Percentiles rank a stretch among this genome's conserved stretches.
Evolutionary conservation across 2,329 filamentous ascomycete species (phyloP).

Genomic region (Pestalotiopsis sp.): DNA sequence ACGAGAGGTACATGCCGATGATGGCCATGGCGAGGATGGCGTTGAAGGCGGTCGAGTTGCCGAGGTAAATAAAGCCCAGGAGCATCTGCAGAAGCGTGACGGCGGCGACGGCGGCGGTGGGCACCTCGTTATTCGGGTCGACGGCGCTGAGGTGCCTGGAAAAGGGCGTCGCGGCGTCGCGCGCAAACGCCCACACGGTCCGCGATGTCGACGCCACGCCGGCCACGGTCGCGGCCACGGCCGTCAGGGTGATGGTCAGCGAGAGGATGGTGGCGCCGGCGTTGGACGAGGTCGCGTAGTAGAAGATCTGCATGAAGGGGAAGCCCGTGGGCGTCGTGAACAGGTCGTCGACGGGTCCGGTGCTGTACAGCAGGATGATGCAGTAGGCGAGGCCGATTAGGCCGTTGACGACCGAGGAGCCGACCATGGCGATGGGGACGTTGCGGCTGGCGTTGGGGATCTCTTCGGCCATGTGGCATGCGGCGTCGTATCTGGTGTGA

Average conservation of each 20-base stretch:
- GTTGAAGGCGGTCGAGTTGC: constrained; percentile 46
- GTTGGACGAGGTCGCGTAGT: constrained; percentile 28
- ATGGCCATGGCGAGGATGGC: constrained; percentile 39
- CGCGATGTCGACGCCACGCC: constrained; percentile 31
- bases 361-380: constrained; percentile 45
- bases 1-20: constrained; percentile 48
- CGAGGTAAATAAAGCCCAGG: constrained; percentile 46
- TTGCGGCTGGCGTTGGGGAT: constrained; percentile 35
- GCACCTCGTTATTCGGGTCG: constrained; percentile 35
- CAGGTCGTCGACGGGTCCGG: constrained; percentile 40
- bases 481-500: constrained; percentile 33
- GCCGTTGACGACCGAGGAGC: constrained; percentile 42
- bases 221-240: constrained; percentile 31
- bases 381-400: constrained; percentile 45
- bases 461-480: constrained; percentile 36
- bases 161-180: constrained; percentile 44
- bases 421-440: constrained; percentile 36
- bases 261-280: constrained; percentile 32
- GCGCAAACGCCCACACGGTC: constrained; percentile 43
- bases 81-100: constrained; percentile 37
- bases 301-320: constrained; percentile 44
- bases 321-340: constrained; percentile 43
- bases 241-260: constrained; percentile 28
- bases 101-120: constrained; percentile 39
- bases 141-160: constrained; percentile 39